These are phyloP conservation scores for Rhizomucor miehei DNA, from an alignment of 371 early-diverging fungal species.

Conservation along the genomic window DNA sequence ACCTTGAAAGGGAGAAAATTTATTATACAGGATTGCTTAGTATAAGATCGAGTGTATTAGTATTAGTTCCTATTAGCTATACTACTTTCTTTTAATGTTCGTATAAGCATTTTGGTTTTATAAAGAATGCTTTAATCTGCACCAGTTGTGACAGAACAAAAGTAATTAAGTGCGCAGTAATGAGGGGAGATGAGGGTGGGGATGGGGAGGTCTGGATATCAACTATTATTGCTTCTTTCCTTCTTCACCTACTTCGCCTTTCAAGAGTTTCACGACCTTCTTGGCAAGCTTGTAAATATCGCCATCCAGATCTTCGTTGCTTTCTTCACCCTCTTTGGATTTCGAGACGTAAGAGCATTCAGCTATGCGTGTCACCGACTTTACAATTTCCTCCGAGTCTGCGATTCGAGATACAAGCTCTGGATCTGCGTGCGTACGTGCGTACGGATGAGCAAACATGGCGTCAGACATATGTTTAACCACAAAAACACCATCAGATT, in stretches of 20 bases:
- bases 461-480: background rate
- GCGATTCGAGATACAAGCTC: conserved; percentile 29
- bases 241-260: conserved; percentile 3
- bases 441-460: background rate
- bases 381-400: conserved; percentile 27
- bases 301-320: conserved; percentile 36
- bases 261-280: conserved; percentile 28
- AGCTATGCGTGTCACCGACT: conserved; percentile 35
- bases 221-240: conserved; percentile 4
- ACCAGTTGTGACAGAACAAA: no score
- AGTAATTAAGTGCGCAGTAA: no score
- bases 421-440: conserved; percentile 27
- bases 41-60: no score
- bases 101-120: no score
- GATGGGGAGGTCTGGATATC: background rate
- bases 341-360: conserved; percentile 15
- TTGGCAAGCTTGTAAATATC: conserved; percentile 44
- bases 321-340: conserved; percentile 14
- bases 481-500: conserved; percentile 4
- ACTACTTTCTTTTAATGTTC: background rate
- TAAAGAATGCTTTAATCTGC: conserved; percentile 1
- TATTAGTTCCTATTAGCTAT: no score
- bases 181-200: background rate
- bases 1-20: no score
- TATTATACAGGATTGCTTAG: no score